Percentiles rank a stretch among this genome's conserved stretches.
These are phyloP conservation scores for Tetrapisispora namnaoensis DNA, from an alignment of 805 yeast genomes.

Conservation along the genomic window DNA sequence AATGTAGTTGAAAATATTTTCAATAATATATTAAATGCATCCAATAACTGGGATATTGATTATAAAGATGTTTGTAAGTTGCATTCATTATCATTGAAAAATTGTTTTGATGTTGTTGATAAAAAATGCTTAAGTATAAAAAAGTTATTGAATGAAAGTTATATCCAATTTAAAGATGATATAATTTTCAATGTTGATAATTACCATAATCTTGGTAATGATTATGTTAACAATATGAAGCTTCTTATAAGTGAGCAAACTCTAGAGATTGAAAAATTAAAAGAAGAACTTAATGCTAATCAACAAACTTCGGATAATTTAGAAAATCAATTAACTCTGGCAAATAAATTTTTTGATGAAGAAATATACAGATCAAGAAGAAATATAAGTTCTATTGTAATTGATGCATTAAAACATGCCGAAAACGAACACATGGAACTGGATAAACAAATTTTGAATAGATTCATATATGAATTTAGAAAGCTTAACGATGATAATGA, in stretches of 20 bases:
- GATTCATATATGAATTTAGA: not conserved
- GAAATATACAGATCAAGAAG: conserved; percentile 8
- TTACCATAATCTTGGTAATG: not conserved
- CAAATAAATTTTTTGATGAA: conserved; percentile 8
- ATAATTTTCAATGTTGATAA: not conserved
- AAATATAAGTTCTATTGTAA: conserved; percentile 3
- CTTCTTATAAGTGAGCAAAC: not conserved
- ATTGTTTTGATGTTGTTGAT: not conserved
- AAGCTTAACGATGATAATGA: not conserved
- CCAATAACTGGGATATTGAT: not conserved
- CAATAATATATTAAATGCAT: not conserved
- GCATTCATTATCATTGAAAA: not conserved
- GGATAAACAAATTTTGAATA: conserved; percentile 1
- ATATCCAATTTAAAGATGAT: not conserved
- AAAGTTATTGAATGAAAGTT: not conserved
- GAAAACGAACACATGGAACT: conserved; percentile 4
- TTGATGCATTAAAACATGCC: conserved; percentile 4
- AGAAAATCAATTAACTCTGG: conserved; percentile 3
- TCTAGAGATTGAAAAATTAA: conserved; percentile 4
- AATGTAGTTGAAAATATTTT: not conserved
- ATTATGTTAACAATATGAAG: not conserved
- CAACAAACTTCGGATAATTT: conserved; percentile 4
- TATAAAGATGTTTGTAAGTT: not conserved
- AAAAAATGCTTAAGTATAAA: not conserved
- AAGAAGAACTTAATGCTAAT: conserved; percentile 7